Evolutionary conservation across 805 yeast genomes (phyloP).

Genomic region (Lachancea cidri): DNA sequence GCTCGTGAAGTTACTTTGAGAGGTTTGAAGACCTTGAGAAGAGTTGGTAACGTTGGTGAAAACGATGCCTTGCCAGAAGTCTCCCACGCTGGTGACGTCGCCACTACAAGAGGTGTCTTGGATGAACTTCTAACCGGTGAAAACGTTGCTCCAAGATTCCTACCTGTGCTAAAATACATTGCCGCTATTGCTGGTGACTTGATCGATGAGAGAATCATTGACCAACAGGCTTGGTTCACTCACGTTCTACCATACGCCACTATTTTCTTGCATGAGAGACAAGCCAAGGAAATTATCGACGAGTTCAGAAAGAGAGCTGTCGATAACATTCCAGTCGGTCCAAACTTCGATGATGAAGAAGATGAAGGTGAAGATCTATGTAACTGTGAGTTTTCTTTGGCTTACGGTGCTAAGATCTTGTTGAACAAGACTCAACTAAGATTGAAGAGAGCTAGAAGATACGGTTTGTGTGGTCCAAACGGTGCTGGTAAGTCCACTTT

Average conservation of each 20-base stretch:
- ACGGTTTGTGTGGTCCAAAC: constrained; percentile 99
- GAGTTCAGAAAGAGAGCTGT: constrained; percentile 93
- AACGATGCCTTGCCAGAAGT: constrained; percentile 93
- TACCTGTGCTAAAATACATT: constrained; percentile 69
- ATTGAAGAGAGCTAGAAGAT: constrained; percentile 98
- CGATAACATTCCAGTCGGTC: constrained; percentile 97
- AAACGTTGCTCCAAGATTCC: constrained; percentile 74
- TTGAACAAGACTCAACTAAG: constrained; percentile 99
- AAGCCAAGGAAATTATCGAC: constrained; percentile 86
- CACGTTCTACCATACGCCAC: constrained; percentile 91
- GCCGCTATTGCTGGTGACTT: constrained; percentile 98
- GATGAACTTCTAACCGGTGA: constrained; percentile 62
- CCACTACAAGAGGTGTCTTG: constrained; percentile 80
- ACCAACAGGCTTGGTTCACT: constrained; percentile 86
- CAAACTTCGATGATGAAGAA: constrained; percentile 92
- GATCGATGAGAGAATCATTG: constrained; percentile 95
- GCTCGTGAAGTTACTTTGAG: constrained; percentile 98
- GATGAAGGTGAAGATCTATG: constrained; percentile 99
- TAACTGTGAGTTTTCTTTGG: constrained; percentile 99
- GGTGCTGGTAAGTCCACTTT: constrained; percentile 99
- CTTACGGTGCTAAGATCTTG: constrained; percentile 99
- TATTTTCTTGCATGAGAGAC: constrained; percentile 88
- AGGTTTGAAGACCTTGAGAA: constrained; percentile 94
- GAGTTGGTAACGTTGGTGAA: constrained; percentile 96
- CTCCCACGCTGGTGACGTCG: constrained; percentile 96